Evolutionary conservation across 805 yeast genomes (phyloP).

Genomic region (Suhomyces kilbournensis): DNA sequence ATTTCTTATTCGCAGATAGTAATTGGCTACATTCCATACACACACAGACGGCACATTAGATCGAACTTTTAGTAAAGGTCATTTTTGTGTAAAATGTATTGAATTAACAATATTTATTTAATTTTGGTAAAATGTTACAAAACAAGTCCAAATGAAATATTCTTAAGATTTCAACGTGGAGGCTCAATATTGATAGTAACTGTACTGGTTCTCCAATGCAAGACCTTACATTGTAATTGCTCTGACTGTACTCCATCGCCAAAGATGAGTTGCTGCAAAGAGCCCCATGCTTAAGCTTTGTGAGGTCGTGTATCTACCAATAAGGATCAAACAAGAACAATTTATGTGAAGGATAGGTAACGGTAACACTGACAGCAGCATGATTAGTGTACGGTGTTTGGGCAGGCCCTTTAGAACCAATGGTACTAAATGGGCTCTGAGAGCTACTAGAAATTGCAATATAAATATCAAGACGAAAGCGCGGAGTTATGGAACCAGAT

Average conservation of each 20-base stretch:
- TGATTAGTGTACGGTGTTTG: not conserved
- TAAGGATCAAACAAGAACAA: not conserved
- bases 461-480: not conserved
- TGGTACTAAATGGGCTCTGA: not conserved
- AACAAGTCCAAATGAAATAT: not conserved
- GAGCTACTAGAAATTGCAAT: not conserved
- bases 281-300: not conserved
- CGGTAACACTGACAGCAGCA: not conserved
- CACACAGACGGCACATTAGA: too few species aligned
- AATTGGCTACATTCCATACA: too few species aligned
- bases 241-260: not conserved
- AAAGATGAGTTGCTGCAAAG: not conserved
- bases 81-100: too few species aligned
- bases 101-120: not conserved
- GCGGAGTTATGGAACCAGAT: constrained; percentile 22
- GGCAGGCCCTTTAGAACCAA: not conserved
- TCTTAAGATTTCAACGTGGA: not conserved
- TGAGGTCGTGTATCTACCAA: not conserved
- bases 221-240: not conserved
- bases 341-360: not conserved
- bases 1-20: too few species aligned
- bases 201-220: not conserved
- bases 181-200: not conserved
- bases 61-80: not conserved
- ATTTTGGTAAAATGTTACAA: not conserved